Base-by-base conservation (phyloP, 306 rosid genomes). In the Sesbania bispinosa region DNA sequence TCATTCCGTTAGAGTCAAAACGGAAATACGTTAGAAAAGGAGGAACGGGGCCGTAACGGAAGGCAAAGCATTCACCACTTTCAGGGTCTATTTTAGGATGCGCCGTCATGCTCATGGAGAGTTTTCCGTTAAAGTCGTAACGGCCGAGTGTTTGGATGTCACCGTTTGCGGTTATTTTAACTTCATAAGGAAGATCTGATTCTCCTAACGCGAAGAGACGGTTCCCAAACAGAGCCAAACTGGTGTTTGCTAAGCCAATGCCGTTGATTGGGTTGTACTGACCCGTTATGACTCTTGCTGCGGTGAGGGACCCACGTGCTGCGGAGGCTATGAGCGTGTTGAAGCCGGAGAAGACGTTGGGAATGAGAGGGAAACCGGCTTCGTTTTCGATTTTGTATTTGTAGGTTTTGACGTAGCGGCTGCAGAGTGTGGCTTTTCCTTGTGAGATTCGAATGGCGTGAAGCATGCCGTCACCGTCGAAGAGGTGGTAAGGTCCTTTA, bases 391-490 rank as follows among this genome's bases (percentile, higher is more conserved):
- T 14, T 6, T n/a, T 74, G 84, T 86, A 94, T 2, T 86, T 90
- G 26, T 94, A 81, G 0, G 97, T 90, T 39, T 79, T 75, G 10
- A 94, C 97, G 53, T 74, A 94, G 42, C 98, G 90, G 80, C 96
- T 89, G 48, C 92, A 90, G 43, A 90, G 94, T 0, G 83, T 80
- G 71, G 96, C 86, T 19, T 80, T 82, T 30, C 90, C 90, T n/a
- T 62, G 48, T 9, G 89, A 76, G 71, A 93, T 84, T 6, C 64
- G 81, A 1, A 93, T 29, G 54, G 86, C 81, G 84, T 93, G 97
- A 52, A 93, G 88, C 98, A 93, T 89, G 2, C 97, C 98, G 52
- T 93, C 98, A 2, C 97, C 96, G 43, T 90, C 97, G 75, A 93
- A 90, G 58, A 93, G 90, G 45, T 93, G 98, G 89, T 93, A 90